Conservation (phyloP, 176 grass and related monocot genomes). For the Phyllostachys edulis region DNA sequence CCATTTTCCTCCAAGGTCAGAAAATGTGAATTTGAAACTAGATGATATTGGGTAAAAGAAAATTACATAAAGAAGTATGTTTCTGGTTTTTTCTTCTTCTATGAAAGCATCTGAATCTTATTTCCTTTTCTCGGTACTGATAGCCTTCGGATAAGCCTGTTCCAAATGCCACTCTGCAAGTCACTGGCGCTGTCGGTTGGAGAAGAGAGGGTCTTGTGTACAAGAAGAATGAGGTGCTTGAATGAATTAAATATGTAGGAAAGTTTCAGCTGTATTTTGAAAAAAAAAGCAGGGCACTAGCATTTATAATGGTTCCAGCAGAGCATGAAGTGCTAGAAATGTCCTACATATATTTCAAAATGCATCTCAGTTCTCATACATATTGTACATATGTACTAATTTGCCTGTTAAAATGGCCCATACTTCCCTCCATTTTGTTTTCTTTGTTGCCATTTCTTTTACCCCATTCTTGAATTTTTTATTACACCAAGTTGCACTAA, state of each 20-base stretch:
- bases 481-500: conserved; percentile 21
- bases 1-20: conserved; percentile 98
- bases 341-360: conserved; percentile 3
- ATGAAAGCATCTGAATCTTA: conserved; percentile 28
- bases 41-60: conserved; percentile 1
- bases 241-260: conserved; percentile 26
- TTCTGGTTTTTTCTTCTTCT: conserved; percentile 11
- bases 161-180: conserved; percentile 97
- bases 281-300: background rate
- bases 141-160: conserved; percentile 89
- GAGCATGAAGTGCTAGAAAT: background rate
- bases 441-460: conserved; percentile 8
- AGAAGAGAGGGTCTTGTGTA: conserved; percentile 97
- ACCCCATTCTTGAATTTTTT: background rate
- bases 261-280: background rate
- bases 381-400: background rate
- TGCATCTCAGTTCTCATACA: background rate
- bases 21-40: conserved; percentile 27
- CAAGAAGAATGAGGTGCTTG: conserved; percentile 97
- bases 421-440: background rate
- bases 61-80: background rate
- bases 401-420: background rate
- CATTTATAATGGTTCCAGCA: background rate
- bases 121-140: conserved; percentile 35
- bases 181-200: conserved; percentile 98